Evolutionary conservation across 306 rosid species (phyloP).

Genomic region (Argentina anserina): DNA sequence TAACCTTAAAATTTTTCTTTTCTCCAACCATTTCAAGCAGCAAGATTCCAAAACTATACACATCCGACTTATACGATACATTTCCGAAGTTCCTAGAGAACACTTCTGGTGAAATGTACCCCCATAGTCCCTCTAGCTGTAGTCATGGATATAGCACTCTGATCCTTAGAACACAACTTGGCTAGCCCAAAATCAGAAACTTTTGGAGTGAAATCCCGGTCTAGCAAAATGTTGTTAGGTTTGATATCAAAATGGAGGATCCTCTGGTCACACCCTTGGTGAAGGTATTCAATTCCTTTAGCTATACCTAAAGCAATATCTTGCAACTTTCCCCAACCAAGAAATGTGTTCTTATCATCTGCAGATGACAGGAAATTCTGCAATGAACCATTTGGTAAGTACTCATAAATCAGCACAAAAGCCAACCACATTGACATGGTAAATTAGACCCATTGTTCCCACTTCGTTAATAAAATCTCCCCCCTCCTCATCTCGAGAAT

Average conservation of each 20-base stretch:
- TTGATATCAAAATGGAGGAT: not conserved
- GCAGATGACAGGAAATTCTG: not conserved
- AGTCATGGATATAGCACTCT: not conserved
- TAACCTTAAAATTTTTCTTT: not conserved
- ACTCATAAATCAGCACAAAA: not conserved
- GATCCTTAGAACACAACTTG: not conserved
- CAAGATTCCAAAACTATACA: not conserved
- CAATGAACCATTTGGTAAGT: not conserved
- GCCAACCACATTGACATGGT: not conserved
- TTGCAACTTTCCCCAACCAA: not conserved
- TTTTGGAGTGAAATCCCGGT: not conserved
- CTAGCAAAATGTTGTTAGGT: not conserved
- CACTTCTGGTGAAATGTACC: not conserved
- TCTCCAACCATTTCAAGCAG: not conserved
- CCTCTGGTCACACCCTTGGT: not conserved
- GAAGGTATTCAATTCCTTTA: not conserved
- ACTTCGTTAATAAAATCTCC: not conserved
- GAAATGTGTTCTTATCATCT: slow-evolving; percentile 1
- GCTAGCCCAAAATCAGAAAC: not conserved
- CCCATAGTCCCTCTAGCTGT: not conserved
- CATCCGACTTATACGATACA: not conserved
- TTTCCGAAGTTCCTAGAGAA: not conserved
- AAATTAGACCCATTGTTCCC: not conserved
- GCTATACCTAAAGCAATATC: not conserved
- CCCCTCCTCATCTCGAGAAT: not conserved